These are phyloP conservation scores for Pharus latifolius DNA, from an alignment of 176 grass and related monocot genomes.

Conservation along the genomic window DNA sequence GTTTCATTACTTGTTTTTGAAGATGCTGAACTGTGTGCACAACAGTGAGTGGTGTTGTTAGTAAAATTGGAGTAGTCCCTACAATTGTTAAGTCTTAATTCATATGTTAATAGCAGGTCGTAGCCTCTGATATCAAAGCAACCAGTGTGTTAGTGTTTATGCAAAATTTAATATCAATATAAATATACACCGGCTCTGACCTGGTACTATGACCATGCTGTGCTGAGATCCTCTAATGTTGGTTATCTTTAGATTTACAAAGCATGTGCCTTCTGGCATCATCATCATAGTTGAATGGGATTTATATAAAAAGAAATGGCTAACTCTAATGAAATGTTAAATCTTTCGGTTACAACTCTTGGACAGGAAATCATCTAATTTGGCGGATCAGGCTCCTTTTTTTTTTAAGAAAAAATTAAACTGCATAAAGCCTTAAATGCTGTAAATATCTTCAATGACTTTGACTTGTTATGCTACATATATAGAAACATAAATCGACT, in stretches of 20 bases:
- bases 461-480: not conserved
- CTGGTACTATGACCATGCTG: no score
- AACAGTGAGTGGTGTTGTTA: no score
- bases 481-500: not conserved
- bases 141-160: no score
- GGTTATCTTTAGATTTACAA: not conserved
- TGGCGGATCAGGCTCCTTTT: not conserved
- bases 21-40: no score
- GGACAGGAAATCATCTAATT: not conserved
- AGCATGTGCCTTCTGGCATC: not conserved
- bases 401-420: not conserved
- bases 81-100: no score
- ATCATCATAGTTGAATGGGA: not conserved
- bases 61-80: no score
- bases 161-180: no score
- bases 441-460: not conserved
- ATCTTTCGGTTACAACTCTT: not conserved
- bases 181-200: no score
- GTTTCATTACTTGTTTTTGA: no score
- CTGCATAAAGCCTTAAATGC: not conserved
- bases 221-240: not conserved
- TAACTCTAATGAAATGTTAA: not conserved
- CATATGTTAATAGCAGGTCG: no score
- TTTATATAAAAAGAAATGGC: not conserved
- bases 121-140: no score